Percentiles rank a stretch among this genome's conserved stretches.
phyloP scores from a whole-genome alignment of 352 stramenopile species.

The Phytopythium montanum region DNA sequence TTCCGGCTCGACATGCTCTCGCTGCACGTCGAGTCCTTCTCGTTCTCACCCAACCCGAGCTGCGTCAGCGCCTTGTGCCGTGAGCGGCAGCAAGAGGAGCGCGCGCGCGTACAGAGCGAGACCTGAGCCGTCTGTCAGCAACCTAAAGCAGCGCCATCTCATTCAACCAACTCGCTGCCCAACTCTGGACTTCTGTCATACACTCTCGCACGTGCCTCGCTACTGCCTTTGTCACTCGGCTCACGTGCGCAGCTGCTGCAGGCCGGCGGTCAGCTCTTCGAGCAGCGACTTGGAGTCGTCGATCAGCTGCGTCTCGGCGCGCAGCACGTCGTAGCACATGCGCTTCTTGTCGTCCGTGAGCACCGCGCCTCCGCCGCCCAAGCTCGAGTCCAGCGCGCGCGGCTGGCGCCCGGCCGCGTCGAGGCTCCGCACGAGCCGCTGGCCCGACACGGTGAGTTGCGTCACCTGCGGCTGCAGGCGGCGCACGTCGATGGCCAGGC shows the following conservation, averaged over 20 bases:
- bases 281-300: constrained; percentile 72
- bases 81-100: constrained; percentile 30
- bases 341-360: constrained; percentile 74
- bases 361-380: constrained; percentile 4
- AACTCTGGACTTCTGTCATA: background rate
- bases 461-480: constrained; percentile 69
- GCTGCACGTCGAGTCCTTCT: constrained; percentile 34
- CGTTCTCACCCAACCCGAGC: constrained; percentile 20
- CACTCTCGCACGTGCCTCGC: background rate
- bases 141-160: background rate
- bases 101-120: constrained; percentile 1
- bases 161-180: background rate
- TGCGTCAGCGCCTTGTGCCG: constrained; percentile 24
- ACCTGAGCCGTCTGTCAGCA: background rate
- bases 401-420: constrained; percentile 11
- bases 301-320: constrained; percentile 78
- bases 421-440: constrained; percentile 52
- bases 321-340: constrained; percentile 81
- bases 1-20: constrained; percentile 31
- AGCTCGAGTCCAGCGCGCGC: constrained; percentile 4
- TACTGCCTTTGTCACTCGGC: background rate
- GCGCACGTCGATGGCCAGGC: constrained; percentile 54
- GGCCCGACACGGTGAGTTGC: constrained; percentile 62
- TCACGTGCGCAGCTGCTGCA: constrained; percentile 39
- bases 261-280: constrained; percentile 50